Conservation (phyloP, 805 yeast genomes). For the Maudiozyma turicensis region DNA sequence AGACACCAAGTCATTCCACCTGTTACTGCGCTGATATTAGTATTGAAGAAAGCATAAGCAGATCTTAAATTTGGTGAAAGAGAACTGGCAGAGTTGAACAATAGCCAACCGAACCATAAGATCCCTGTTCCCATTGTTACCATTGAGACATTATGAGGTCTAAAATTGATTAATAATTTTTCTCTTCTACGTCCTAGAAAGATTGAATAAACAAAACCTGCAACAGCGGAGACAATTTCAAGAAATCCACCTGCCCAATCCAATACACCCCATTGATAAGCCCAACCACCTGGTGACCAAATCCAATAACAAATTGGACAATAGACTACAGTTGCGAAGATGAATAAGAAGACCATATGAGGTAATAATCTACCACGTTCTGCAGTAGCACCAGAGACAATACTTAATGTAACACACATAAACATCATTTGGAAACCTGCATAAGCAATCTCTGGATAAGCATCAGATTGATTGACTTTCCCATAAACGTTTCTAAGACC, state of each 20-base stretch:
- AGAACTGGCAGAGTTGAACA: constrained; percentile 89
- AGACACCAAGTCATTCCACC: constrained; percentile 91
- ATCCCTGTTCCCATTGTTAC: constrained; percentile 81
- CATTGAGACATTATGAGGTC: constrained; percentile 92
- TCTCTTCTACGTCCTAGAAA: constrained; percentile 74
- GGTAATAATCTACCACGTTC: constrained; percentile 90
- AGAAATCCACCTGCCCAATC: constrained; percentile 99
- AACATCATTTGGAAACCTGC: constrained; percentile 88
- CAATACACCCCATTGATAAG: constrained; percentile 78
- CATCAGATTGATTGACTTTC: constrained; percentile 16
- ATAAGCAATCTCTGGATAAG: constrained; percentile 75
- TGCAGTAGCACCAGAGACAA: constrained; percentile 84
- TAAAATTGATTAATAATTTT: constrained; percentile 65
- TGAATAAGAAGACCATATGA: constrained; percentile 66
- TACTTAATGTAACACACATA: constrained; percentile 82
- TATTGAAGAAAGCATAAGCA: constrained; percentile 83
- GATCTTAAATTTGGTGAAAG: constrained; percentile 74
- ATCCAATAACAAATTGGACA: constrained; percentile 95
- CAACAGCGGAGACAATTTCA: constrained; percentile 83
- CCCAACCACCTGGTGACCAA: constrained; percentile 94
- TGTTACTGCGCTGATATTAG: constrained; percentile 79
- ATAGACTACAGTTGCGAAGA: constrained; percentile 87
- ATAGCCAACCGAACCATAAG: constrained; percentile 93
- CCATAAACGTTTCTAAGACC: constrained; percentile 69
- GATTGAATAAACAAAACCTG: constrained; percentile 79